These are phyloP conservation scores for Lactuca sativa DNA, from an alignment of 129 eudicot species.

Conservation along the genomic window DNA sequence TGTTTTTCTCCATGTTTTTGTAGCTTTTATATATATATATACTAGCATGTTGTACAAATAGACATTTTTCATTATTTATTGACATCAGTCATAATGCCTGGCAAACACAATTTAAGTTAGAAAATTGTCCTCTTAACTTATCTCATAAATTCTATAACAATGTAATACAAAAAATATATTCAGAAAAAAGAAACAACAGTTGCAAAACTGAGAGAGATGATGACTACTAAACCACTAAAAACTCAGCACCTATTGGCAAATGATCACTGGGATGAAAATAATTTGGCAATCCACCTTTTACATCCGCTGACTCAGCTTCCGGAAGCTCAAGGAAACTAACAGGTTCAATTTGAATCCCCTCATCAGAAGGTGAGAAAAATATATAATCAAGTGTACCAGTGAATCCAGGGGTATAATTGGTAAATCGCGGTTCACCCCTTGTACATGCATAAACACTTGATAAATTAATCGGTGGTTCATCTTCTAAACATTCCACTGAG, in stretches of 20 bases:
- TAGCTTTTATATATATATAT: conserved; percentile 1
- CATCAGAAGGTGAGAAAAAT: conserved; percentile 57
- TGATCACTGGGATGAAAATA: conserved; percentile 92
- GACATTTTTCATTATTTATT: conserved; percentile 1
- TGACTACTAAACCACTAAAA: conserved; percentile 39
- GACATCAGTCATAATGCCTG: neutral
- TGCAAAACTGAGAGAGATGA: neutral
- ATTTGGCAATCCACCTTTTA: conserved; percentile 83
- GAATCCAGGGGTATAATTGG: conserved; percentile 92
- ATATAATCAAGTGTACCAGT: conserved; percentile 91
- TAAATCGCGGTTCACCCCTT: conserved; percentile 83
- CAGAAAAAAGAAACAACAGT: neutral
- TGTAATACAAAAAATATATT: neutral
- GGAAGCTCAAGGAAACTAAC: conserved; percentile 81
- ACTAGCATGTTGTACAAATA: conserved; percentile 25
- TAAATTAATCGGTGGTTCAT: conserved; percentile 61
- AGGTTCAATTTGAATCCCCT: conserved; percentile 50
- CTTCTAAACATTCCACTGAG: conserved; percentile 52
- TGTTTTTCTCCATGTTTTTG: neutral
- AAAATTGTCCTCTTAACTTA: neutral
- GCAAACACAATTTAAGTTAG: no score
- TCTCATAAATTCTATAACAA: neutral
- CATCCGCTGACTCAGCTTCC: conserved; percentile 53
- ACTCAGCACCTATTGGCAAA: conserved; percentile 93
- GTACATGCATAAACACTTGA: conserved; percentile 70